Conservation (phyloP, 257 asterid genomes). For the Orobanche coerulescens region DNA sequence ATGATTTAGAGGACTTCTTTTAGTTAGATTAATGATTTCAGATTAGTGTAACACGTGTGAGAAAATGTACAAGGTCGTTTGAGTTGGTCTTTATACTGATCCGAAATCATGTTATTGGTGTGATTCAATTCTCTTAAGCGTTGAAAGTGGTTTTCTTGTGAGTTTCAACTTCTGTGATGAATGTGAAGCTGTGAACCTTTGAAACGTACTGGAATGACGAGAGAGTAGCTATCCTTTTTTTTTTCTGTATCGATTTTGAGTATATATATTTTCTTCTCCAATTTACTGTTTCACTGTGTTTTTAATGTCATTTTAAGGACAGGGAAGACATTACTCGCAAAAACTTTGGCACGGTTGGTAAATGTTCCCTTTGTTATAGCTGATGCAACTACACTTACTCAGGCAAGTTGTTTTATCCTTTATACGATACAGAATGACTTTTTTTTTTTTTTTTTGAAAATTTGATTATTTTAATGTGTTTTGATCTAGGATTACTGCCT, state of each 20-base stretch:
- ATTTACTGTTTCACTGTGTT: conserved; percentile 50
- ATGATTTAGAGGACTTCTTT: conserved; percentile 9
- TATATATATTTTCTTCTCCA: conserved; percentile 13
- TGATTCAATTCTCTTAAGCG: not conserved
- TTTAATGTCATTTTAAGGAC: conserved; percentile 67
- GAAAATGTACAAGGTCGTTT: not conserved
- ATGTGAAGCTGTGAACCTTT: not conserved
- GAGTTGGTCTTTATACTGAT: conserved; percentile 6
- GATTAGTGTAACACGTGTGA: not conserved
- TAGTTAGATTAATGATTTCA: not conserved
- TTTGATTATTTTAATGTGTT: not conserved
- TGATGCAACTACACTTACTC: conserved; percentile 98
- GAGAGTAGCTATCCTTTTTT: not conserved
- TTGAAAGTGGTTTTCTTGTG: conserved; percentile 2
- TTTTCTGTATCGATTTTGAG: conserved; percentile 7
- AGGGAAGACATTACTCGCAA: conserved; percentile 99
- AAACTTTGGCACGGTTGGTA: conserved; percentile 93
- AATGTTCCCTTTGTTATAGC: conserved; percentile 98
- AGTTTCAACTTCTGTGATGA: not conserved
- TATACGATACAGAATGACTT: not conserved
- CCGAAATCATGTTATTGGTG: not conserved
- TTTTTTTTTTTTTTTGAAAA: not conserved
- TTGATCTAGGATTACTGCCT: conserved; percentile 1
- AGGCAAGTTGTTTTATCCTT: conserved; percentile 46
- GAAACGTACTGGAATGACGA: not conserved